Base-by-base conservation (phyloP, 176 grass and related monocot species). In the Ananas comosus region DNA sequence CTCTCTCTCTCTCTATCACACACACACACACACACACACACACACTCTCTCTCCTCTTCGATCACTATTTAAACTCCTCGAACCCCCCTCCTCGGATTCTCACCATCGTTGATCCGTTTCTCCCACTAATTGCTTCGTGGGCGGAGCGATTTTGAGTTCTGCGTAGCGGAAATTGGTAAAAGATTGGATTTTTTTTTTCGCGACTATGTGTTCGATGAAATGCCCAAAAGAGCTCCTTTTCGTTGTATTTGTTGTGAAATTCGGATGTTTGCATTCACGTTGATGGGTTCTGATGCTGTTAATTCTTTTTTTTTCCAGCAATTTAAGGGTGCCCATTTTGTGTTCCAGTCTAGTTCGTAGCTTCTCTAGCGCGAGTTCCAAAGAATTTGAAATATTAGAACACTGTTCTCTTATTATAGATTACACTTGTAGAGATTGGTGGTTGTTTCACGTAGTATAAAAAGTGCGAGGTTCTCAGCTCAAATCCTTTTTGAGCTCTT, bases 21-120 rank as follows among this genome's bases (percentile, higher is more conserved):
- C n/a, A n/a, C n/a, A 13, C 8, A 49, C 65, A 21, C 64, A 23
- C 51, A 49, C 64, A 51, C 65, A 19, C 64, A 23, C 51, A 49
- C 64, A 52, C 65, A 19, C 67, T 3, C 18, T n/a, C 57, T 42
- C n/a, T 50, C 48, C 61, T 27, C 69, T 52, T 13, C 65, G 21
- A 65, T 63, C 51, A 9, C 69, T 79, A 72, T 64, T 54, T 72
- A 79, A 65, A 66, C 48, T 21, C 52, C 27, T 67, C 12, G 51
- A 69, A 21, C 12, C 68, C 7, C 50, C 68, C 68, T 7, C 18
- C 22, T 70, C n/a, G 0, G 18, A 22, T 50, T 21, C 52, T 23
- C 10, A 10, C 18, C 17, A 12, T 51, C 16, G 27, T 8, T 13
- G 49, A 10, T 56, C 29, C 64, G 10, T 22, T 59, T 17, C 64